These are phyloP conservation scores for Lachancea nothofagi DNA, from an alignment of 805 yeast genomes.

Conservation along the genomic window DNA sequence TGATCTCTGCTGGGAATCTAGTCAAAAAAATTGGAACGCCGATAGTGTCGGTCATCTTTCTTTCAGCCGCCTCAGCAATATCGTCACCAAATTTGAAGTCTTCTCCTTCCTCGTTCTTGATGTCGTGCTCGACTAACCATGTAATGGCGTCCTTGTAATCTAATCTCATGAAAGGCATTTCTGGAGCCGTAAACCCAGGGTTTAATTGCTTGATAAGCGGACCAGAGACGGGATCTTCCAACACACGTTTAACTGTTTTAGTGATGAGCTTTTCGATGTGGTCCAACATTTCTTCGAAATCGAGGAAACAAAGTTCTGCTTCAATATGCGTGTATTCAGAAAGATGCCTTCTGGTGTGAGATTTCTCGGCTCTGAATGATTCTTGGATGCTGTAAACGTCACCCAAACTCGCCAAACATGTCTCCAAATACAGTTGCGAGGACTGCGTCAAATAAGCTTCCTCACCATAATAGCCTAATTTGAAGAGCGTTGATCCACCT, in stretches of 20 bases:
- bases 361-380: slow-evolving; percentile 97
- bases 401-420: slow-evolving; percentile 92
- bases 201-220: slow-evolving; percentile 85
- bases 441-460: slow-evolving; percentile 96
- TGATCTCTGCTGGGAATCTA: slow-evolving; percentile 94
- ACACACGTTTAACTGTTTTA: slow-evolving; percentile 62
- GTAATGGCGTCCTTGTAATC: slow-evolving; percentile 84
- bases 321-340: slow-evolving; percentile 96
- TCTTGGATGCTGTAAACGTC: slow-evolving; percentile 97
- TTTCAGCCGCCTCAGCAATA: slow-evolving; percentile 98
- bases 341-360: slow-evolving; percentile 97
- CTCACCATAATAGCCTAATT: slow-evolving; percentile 91
- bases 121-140: slow-evolving; percentile 94
- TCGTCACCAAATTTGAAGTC: slow-evolving; percentile 95
- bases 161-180: slow-evolving; percentile 85
- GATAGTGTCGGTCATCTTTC: slow-evolving; percentile 94
- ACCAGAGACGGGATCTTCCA: slow-evolving; percentile 89
- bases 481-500: slow-evolving; percentile 96
- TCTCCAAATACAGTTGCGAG: slow-evolving; percentile 93
- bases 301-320: slow-evolving; percentile 83
- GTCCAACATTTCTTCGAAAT: slow-evolving; percentile 76
- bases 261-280: slow-evolving; percentile 81
- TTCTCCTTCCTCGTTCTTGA: slow-evolving; percentile 92
- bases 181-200: slow-evolving; percentile 84
- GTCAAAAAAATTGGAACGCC: slow-evolving; percentile 89